Evolutionary conservation across 306 rosid genomes (phyloP).

Genomic region (Mimosa bimucronata): DNA sequence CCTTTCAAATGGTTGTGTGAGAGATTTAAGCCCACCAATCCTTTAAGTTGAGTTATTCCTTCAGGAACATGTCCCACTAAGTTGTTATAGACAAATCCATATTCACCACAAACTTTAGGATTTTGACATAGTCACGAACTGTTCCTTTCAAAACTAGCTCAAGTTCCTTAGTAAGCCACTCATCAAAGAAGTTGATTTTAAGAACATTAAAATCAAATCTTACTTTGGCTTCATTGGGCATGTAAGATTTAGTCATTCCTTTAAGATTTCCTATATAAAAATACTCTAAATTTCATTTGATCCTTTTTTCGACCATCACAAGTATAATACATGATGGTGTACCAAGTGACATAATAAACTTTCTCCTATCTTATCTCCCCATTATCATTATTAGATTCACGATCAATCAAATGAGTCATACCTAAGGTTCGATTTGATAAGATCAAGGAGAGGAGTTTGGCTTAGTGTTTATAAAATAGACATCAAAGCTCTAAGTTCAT

Average conservation of each 20-base stretch:
- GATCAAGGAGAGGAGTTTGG: too few relatives aligned
- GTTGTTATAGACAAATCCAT: background rate
- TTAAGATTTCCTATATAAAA: background rate
- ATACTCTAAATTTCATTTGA: too few relatives aligned
- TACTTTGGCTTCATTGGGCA: background rate
- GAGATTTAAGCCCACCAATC: background rate
- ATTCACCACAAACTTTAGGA: background rate
- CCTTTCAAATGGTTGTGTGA: background rate
- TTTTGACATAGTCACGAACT: background rate
- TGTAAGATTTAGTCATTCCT: background rate
- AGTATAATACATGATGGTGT: too few relatives aligned
- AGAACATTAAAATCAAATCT: background rate
- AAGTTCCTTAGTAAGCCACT: background rate
- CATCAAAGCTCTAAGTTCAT: too few relatives aligned
- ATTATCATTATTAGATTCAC: too few relatives aligned
- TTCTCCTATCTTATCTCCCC: too few relatives aligned
- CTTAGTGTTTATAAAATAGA: too few relatives aligned
- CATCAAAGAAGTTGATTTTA: background rate
- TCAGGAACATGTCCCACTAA: background rate
- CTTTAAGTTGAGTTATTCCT: background rate
- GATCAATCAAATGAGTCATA: too few relatives aligned
- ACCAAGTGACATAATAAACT: too few relatives aligned
- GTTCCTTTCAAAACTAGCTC: background rate
- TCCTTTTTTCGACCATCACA: too few relatives aligned
- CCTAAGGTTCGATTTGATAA: too few relatives aligned